Evolutionary conservation across 495 filamentous ascomycete genomes (phyloP), one percentile per base, ranked within the genome.

Genomic region (Thozetella sp.): DNA sequence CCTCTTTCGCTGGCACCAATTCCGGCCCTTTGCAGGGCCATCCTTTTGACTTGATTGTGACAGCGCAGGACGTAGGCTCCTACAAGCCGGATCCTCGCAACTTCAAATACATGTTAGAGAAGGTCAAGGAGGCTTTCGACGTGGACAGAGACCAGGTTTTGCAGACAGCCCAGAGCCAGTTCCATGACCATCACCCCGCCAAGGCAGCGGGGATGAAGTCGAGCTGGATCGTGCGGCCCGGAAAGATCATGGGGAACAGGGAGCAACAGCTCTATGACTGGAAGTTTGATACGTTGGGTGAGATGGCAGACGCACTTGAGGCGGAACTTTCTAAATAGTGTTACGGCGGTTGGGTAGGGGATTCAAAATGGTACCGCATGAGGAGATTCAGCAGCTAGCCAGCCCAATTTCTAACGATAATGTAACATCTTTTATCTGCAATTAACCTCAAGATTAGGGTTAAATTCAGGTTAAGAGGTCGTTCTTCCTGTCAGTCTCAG

Each of bases 61-160:
- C 90, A 17, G 91, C 91, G 10, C 80, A 93, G 75, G 83, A 88
- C 45, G 84, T 93, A 30, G 90, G 91, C 11, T 78, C 74, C 9
- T 95, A 94, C 69, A 95, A 94, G 76, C 92, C 92, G 0, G 76
- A 80, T 57, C 65, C 75, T 30, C 58, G 60, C 27, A 93, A 92
- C 62, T 96, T 94, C 63, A 69, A 79, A 54, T 90, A 89, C 58
- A 69, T 93, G 71, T 74, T 91, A 22, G 53, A 59, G 15, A 76
- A 81, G 11, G 79, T 84, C 19, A 70, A 82, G 66, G 59, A 63
- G n/a, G 79, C 83, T 9, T 83, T 91, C 59, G 76, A 74, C 20
- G 69, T 83, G 6, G 73, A 77, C 22, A 76, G 76, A 56, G 78
- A 69, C 0, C 75, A 87, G 65, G 72, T 94, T 37, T 62, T 90